These are phyloP conservation scores for Pisolithus orientalis DNA, from an alignment of 768 basidiomycete species.

Conservation along the genomic window DNA sequence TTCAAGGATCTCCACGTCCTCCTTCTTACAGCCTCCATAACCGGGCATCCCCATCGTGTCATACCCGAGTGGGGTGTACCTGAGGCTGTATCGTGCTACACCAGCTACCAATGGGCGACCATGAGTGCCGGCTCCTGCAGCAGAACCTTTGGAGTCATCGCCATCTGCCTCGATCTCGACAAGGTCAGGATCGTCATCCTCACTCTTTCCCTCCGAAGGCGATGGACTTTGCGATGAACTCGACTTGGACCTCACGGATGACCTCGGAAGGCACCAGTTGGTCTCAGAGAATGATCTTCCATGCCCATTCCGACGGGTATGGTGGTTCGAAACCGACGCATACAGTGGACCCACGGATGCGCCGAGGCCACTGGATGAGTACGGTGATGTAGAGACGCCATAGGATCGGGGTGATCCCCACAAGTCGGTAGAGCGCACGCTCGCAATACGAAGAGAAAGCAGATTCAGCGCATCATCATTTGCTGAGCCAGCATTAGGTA, in stretches of 20 bases:
- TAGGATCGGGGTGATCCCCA: constrained; percentile 29
- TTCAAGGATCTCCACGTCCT: constrained; percentile 38
- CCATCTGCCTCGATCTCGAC: constrained; percentile 10
- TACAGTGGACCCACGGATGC: no score
- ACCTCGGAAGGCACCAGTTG: constrained; percentile 52
- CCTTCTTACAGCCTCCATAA: constrained; percentile 29
- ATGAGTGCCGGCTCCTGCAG: constrained; percentile 3
- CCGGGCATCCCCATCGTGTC: constrained; percentile 20
- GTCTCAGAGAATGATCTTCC: constrained; percentile 15
- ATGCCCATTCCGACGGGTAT: neutral
- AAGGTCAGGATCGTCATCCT: constrained; percentile 25
- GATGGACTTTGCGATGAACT: constrained; percentile 30
- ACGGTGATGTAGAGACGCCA: constrained; percentile 18
- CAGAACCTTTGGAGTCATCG: neutral
- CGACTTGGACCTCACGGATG: constrained; percentile 40
- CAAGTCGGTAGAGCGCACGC: constrained; percentile 20
- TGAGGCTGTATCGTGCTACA: neutral
- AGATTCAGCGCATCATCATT: constrained; percentile 22
- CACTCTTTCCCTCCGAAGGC: constrained; percentile 31
- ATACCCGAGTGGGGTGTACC: constrained; percentile 16
- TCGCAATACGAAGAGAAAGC: constrained; percentile 16
- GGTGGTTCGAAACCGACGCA: constrained; percentile 1
- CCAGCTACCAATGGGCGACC: neutral
- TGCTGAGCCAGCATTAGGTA: constrained; percentile 22
- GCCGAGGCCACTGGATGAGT: constrained; percentile 11